These are phyloP conservation scores for Exophiala sp. DNA, from an alignment of 2,329 filamentous ascomycete species.

Conservation along the genomic window DNA sequence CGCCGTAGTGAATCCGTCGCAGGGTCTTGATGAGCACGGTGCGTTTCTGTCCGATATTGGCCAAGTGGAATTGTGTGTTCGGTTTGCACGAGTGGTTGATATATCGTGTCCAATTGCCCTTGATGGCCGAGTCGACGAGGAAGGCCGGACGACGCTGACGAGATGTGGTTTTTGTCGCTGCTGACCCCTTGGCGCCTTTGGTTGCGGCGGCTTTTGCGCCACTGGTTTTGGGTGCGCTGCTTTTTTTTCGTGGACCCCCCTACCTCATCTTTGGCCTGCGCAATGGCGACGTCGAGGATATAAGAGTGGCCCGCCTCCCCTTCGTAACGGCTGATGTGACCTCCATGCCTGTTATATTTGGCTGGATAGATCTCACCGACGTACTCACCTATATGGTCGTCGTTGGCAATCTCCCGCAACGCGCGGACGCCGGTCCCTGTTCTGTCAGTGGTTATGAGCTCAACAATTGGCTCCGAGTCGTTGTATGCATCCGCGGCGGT, in stretches of 20 bases:
- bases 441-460: constrained; percentile 12
- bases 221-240: background rate
- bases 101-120: constrained; percentile 27
- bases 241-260: background rate
- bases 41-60: constrained; percentile 11
- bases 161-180: background rate
- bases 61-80: constrained; percentile 9
- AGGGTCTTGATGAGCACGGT: constrained; percentile 6
- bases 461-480: constrained; percentile 7
- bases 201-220: background rate
- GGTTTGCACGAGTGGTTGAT: constrained; percentile 24
- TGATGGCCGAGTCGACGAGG: constrained; percentile 11
- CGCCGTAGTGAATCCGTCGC: constrained; percentile 15
- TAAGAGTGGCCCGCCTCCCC: background rate
- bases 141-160: background rate
- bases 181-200: background rate
- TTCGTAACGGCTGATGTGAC: background rate
- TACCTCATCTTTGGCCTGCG: background rate
- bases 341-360: background rate
- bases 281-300: background rate
- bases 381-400: constrained; percentile 19
- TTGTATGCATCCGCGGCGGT: constrained; percentile 8
- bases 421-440: constrained; percentile 21
- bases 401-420: constrained; percentile 14
- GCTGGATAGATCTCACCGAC: constrained; percentile 23